Percentiles rank a stretch among this genome's conserved stretches.
Evolutionary conservation across 441 rosid genomes (phyloP).

Genomic region (Corymbia calophylla): DNA sequence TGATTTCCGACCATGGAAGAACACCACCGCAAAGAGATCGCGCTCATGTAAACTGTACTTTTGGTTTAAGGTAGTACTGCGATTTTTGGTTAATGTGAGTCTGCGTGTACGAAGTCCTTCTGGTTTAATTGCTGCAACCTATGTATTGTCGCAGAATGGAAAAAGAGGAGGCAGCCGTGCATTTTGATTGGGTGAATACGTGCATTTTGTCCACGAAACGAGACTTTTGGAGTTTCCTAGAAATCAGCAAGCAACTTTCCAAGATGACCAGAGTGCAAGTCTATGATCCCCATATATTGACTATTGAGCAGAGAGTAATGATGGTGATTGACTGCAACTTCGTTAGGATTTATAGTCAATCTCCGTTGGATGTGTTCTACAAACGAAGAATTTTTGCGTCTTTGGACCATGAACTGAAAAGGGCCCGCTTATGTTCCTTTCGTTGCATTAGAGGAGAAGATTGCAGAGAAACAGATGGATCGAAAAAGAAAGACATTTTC

Average conservation of each 20-base stretch:
- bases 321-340: not conserved
- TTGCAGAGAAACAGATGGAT: not conserved
- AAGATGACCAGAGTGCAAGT: not conserved
- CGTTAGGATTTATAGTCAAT: not conserved
- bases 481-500: not conserved
- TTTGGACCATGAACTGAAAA: not conserved
- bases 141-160: not conserved
- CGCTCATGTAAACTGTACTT: not conserved
- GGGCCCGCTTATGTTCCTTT: not conserved
- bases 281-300: not conserved
- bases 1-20: not conserved
- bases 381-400: not conserved
- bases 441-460: not conserved
- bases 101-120: not conserved
- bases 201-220: not conserved
- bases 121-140: not conserved
- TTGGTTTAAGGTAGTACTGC: not conserved
- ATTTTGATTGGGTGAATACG: not conserved
- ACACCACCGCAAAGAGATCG: not conserved
- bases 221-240: not conserved
- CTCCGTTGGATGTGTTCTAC: not conserved
- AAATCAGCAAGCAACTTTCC: not conserved
- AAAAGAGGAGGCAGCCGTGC: not conserved
- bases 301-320: not conserved
- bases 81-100: not conserved